These are phyloP conservation scores for Lagerstroemia speciosa DNA, from an alignment of 345 rosid species.

Conservation along the genomic window DNA sequence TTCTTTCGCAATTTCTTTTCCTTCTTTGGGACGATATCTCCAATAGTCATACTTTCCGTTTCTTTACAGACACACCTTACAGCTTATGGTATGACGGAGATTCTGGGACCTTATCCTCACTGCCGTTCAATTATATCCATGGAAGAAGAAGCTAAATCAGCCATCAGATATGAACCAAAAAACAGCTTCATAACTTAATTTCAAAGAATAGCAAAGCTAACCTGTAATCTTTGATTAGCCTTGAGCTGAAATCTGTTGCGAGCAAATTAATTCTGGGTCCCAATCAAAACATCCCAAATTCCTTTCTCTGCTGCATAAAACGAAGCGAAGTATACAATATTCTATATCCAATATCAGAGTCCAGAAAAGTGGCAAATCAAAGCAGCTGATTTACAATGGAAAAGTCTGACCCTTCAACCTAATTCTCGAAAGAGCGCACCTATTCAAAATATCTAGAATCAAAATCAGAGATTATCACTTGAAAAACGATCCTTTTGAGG, in stretches of 20 bases:
- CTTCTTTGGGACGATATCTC: conserved; percentile 28
- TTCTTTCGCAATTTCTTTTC: conserved; percentile 38
- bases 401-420: background rate
- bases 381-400: background rate
- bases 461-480: background rate
- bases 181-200: background rate
- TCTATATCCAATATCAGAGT: background rate
- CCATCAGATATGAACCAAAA: background rate
- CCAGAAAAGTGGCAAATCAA: background rate
- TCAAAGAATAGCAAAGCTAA: background rate
- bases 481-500: background rate
- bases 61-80: background rate
- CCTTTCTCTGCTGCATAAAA: background rate
- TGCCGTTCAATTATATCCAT: no score
- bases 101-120: background rate
- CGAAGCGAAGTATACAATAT: background rate
- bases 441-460: background rate
- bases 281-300: background rate
- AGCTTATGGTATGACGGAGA: background rate
- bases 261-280: background rate
- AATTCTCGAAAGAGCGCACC: background rate
- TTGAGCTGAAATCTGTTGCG: background rate
- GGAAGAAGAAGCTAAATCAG: background rate
- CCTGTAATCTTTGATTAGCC: background rate
- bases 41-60: conserved; percentile 39